These are phyloP conservation scores for Hepatocystis sp. DNA, from an alignment of 169 alveolate species.

Conservation along the genomic window DNA sequence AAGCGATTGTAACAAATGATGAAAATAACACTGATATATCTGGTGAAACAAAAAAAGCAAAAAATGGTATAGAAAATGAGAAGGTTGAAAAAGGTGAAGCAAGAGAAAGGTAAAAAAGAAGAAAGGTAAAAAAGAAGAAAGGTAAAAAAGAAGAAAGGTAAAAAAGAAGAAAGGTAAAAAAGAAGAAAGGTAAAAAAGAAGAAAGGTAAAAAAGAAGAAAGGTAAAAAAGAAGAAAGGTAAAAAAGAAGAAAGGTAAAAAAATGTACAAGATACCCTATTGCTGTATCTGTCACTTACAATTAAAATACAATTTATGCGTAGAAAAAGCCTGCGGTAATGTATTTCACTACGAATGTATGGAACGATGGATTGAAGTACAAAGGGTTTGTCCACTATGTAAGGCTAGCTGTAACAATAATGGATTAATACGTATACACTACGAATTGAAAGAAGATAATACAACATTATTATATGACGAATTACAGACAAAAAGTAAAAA, in stretches of 20 bases:
- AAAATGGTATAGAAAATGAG: too few species aligned
- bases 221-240: neutral
- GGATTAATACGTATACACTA: conserved; percentile 37
- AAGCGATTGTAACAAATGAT: too few species aligned
- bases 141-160: neutral
- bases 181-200: neutral
- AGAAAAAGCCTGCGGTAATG: conserved; percentile 67
- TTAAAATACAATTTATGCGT: conserved; percentile 64
- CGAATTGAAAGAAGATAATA: conserved; percentile 53
- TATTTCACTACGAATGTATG: conserved; percentile 49
- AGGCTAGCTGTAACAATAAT: conserved; percentile 28
- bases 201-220: neutral
- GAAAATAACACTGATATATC: too few species aligned
- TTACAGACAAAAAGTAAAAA: conserved; percentile 28
- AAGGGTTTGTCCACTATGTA: conserved; percentile 44
- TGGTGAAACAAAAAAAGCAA: too few species aligned
- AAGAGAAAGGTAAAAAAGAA: neutral
- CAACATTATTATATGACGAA: conserved; percentile 17
- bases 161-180: neutral
- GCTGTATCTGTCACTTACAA: conserved; percentile 62
- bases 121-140: neutral
- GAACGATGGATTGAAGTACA: conserved; percentile 54
- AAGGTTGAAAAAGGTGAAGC: neutral
- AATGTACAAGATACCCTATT: conserved; percentile 57
- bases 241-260: conserved; percentile 7